These are phyloP conservation scores for Acacia acuminata DNA, from an alignment of 306 rosid species.

Conservation along the genomic window DNA sequence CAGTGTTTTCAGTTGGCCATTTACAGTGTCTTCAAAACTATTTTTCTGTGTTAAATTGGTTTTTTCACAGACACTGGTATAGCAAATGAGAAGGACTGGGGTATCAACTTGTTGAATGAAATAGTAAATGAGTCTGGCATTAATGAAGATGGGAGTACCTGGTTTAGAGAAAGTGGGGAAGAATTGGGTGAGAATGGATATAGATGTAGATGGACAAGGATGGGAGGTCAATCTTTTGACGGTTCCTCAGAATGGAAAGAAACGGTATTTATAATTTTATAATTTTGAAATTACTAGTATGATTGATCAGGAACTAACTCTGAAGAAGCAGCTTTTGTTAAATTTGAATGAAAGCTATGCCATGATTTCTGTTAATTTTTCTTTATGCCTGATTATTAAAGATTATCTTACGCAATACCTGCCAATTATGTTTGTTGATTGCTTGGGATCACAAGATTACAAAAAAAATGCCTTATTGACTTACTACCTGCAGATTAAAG, in stretches of 20 bases:
- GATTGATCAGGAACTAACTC: slow-evolving; percentile 20
- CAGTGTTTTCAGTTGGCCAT: slow-evolving; percentile 21
- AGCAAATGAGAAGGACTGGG: slow-evolving; percentile 99
- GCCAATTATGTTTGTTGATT: slow-evolving; percentile 18
- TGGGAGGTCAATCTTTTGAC: slow-evolving; percentile 84
- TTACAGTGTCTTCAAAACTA: slow-evolving; percentile 13
- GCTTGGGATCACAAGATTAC: slow-evolving; percentile 2
- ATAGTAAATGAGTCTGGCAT: slow-evolving; percentile 80
- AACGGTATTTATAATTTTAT: slow-evolving; percentile 60
- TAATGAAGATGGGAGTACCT: slow-evolving; percentile 94
- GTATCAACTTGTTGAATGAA: slow-evolving; percentile 79
- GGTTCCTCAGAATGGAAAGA: slow-evolving; percentile 95
- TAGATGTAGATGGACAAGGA: slow-evolving; percentile 98
- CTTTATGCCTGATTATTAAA: slow-evolving; percentile 1
- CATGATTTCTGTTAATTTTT: not conserved
- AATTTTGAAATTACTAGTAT: not conserved
- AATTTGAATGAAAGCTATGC: slow-evolving; percentile 27
- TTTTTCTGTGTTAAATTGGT: slow-evolving; percentile 30
- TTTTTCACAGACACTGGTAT: slow-evolving; percentile 82
- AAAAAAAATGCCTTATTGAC: not conserved
- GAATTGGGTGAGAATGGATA: slow-evolving; percentile 85
- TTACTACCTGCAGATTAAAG: not conserved
- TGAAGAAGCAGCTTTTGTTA: slow-evolving; percentile 26
- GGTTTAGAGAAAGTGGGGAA: slow-evolving; percentile 89
- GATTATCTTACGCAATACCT: not conserved